Conservation (phyloP, 331 rosid genomes). For the Acacia concinna region DNA sequence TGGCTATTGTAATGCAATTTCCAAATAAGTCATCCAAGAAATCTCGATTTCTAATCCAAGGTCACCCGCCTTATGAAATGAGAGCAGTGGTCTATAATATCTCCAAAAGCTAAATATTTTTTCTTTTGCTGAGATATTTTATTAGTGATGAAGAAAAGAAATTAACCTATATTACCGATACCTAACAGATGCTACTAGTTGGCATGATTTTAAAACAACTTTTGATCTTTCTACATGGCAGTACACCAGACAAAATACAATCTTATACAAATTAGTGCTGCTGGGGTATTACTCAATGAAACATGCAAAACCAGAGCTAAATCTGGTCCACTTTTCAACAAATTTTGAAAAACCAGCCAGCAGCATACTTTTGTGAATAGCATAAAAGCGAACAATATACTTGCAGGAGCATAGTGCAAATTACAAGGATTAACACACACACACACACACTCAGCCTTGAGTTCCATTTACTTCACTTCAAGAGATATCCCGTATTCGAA, state of each 20-base stretch:
- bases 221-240: not conserved
- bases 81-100: not conserved
- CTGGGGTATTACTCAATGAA: not conserved
- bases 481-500: not conserved
- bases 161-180: not conserved
- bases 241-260: not conserved
- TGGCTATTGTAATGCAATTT: not conserved
- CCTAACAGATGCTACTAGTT: not conserved
- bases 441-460: not conserved
- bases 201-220: not conserved
- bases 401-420: not conserved
- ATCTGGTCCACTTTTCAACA: too few relatives aligned
- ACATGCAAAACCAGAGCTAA: not conserved
- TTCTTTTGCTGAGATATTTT: not conserved
- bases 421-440: not conserved
- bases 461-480: not conserved
- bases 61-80: not conserved
- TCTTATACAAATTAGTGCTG: not conserved
- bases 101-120: not conserved
- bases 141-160: not conserved
- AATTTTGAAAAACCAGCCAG: too few relatives aligned
- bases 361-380: not conserved
- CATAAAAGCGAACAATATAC: not conserved
- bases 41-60: not conserved
- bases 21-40: not conserved